Percentiles rank a stretch among this genome's conserved stretches.
phyloP scores from a whole-genome alignment of 768 basidiomycete genomes.

The Suillus placidus region DNA sequence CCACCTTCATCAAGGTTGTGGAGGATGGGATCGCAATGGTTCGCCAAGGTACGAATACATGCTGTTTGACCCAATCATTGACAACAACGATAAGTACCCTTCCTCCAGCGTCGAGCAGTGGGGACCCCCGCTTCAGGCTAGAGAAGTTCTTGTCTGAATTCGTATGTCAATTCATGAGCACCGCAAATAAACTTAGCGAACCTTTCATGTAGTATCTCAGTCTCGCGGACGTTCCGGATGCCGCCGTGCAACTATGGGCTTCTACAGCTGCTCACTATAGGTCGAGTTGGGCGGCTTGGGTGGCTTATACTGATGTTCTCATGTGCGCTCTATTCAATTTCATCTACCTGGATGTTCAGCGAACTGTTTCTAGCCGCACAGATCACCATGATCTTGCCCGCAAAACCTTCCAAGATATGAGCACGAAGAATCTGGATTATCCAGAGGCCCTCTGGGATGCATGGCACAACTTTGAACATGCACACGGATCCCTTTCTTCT shows the following conservation, averaged over 20 bases:
- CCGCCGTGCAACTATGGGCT: conserved; percentile 65
- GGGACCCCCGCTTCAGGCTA: conserved; percentile 76
- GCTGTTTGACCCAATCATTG: neutral
- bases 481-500: conserved; percentile 72
- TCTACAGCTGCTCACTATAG: conserved; percentile 67
- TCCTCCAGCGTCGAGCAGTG: conserved; percentile 55
- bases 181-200: neutral
- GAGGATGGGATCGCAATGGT: conserved; percentile 67
- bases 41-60: conserved; percentile 48
- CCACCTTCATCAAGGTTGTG: conserved; percentile 56
- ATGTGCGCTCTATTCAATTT: conserved; percentile 49
- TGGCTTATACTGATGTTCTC: conserved; percentile 69
- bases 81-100: neutral
- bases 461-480: conserved; percentile 85
- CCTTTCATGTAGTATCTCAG: conserved; percentile 44
- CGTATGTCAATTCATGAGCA: conserved; percentile 50
- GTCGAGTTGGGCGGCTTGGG: conserved; percentile 76
- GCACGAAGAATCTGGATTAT: conserved; percentile 84
- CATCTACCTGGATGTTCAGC: conserved; percentile 9
- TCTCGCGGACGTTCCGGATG: conserved; percentile 51
- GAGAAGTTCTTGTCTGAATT: conserved; percentile 82
- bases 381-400: conserved; percentile 63
- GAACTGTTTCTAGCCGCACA: conserved; percentile 45
- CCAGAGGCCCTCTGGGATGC: conserved; percentile 94
- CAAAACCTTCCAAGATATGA: conserved; percentile 64